Percentiles rank a stretch among this genome's conserved stretches.
Conservation (phyloP, 2,329 filamentous ascomycete genomes). For the Fusarium newnesense region DNA sequence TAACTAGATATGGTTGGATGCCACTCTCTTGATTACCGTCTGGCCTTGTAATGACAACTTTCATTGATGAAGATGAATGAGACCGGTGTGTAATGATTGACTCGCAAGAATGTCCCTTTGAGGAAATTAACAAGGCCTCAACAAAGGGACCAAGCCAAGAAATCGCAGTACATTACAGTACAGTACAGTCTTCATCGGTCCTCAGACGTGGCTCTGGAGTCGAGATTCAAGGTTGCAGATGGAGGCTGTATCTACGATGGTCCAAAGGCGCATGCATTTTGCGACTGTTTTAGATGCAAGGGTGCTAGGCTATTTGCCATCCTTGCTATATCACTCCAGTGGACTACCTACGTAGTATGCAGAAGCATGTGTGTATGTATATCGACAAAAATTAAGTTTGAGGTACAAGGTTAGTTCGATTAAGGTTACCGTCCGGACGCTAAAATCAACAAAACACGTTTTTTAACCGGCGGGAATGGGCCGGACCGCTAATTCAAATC, state of each 20-base stretch:
- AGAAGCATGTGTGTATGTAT: background rate
- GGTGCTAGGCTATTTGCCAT: background rate
- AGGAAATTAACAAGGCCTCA: conserved; percentile 2
- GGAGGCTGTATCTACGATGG: background rate
- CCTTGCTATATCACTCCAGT: background rate
- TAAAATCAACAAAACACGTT: conserved; percentile 14
- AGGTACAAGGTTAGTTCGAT: conserved; percentile 30
- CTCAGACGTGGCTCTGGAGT: background rate
- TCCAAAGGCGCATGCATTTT: background rate
- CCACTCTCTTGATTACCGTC: background rate
- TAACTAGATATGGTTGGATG: background rate
- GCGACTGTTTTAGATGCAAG: background rate
- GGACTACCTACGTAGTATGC: background rate
- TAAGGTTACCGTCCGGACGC: conserved; percentile 33
- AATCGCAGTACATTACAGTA: background rate
- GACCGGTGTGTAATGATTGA: background rate
- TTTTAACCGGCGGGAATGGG: conserved; percentile 10
- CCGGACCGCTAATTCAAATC: conserved; percentile 21
- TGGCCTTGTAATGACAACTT: background rate
- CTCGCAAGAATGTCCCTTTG: conserved; percentile 20
- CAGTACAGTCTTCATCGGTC: background rate
- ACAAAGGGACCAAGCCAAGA: background rate
- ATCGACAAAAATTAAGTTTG: background rate
- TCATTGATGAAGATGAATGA: background rate
- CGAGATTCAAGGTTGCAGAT: background rate